These are phyloP conservation scores for Candida khao-thaluensis DNA, from an alignment of 805 yeast species.

Conservation along the genomic window DNA sequence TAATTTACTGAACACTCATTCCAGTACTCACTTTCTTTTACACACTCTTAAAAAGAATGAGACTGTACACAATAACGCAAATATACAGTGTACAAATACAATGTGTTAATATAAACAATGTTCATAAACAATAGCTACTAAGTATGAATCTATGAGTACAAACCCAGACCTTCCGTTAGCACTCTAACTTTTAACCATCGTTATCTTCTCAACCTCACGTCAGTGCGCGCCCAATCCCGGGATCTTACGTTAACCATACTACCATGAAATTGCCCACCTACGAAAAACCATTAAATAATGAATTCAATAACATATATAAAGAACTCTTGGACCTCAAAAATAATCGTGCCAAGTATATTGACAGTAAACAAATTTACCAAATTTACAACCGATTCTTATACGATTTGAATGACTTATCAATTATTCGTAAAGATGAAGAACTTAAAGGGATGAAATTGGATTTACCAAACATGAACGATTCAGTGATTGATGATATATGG, in stretches of 20 bases:
- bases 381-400: conserved; percentile 59
- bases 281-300: conserved; percentile 34
- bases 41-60: no score
- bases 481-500: conserved; percentile 82
- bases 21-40: no score
- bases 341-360: conserved; percentile 62
- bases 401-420: conserved; percentile 52
- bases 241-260: conserved; percentile 1
- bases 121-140: no score
- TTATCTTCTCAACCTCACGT: no score
- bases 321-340: conserved; percentile 46
- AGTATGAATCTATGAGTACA: no score
- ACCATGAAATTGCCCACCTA: conserved; percentile 28
- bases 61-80: no score
- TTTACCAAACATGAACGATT: conserved; percentile 60
- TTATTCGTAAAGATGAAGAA: conserved; percentile 50
- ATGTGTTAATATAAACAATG: no score
- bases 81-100: no score
- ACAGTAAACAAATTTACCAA: conserved; percentile 63
- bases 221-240: background rate
- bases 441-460: conserved; percentile 34
- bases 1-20: no score
- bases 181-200: no score
- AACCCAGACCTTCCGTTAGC: no score
- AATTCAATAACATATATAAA: conserved; percentile 27